A percentile compares a stretch with the other conserved stretches of the same genome.
phyloP scores from a whole-genome alignment of 2,329 filamentous ascomycete species.

The Harringtonia lauricola region DNA sequence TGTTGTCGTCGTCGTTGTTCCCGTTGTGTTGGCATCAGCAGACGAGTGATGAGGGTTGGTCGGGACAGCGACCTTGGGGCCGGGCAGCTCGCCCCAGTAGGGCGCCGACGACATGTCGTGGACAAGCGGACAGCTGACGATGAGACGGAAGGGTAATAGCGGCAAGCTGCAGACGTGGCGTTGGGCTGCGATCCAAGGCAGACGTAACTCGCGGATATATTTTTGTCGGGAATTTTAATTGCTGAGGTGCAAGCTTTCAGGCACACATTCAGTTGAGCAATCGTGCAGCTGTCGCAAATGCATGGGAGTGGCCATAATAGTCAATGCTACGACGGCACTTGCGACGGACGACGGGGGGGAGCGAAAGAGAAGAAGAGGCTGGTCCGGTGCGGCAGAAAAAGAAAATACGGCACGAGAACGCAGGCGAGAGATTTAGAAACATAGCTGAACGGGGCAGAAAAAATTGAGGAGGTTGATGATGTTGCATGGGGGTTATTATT shows the following conservation, averaged over 20 bases:
- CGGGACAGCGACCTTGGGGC: constrained; percentile 27
- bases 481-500: constrained; percentile 5
- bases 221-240: too few species aligned
- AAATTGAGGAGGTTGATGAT: constrained; percentile 10
- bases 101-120: not conserved
- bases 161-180: not conserved
- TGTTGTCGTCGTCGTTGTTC: constrained; percentile 4
- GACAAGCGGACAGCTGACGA: not conserved
- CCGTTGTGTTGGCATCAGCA: constrained; percentile 20
- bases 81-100: constrained; percentile 30
- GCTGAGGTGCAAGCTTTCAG: too few species aligned
- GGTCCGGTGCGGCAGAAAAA: not conserved
- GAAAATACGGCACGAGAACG: not conserved
- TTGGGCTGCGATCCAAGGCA: not conserved
- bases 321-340: too few species aligned
- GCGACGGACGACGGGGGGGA: too few species aligned
- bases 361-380: too few species aligned
- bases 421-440: not conserved
- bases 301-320: too few species aligned
- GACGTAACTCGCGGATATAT: too few species aligned
- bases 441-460: not conserved
- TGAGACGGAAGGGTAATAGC: not conserved
- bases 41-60: constrained; percentile 27
- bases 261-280: too few species aligned
- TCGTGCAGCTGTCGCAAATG: too few species aligned